Evolutionary conservation across 228 moss, liverwort and hornwort species (phyloP).

Genomic region (Sphagnum fallax): DNA sequence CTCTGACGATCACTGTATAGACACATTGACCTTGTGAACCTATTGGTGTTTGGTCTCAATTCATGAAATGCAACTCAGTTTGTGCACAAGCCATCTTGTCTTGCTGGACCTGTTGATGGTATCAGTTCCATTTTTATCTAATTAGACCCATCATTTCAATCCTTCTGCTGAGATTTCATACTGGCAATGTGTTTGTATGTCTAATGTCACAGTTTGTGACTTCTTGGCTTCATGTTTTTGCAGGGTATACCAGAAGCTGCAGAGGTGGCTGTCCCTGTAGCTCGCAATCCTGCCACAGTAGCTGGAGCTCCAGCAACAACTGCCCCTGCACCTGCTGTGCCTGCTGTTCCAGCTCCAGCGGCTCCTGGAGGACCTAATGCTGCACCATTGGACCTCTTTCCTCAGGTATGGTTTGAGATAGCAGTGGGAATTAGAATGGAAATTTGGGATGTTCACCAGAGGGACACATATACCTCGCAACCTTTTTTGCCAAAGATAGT

Average conservation of each 20-base stretch:
- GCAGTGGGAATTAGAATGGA: not conserved
- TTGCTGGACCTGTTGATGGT: too few species aligned
- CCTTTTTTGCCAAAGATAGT: too few species aligned
- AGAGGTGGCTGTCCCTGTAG: constrained; percentile 64
- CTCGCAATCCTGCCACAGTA: constrained; percentile 35
- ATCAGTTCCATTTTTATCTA: too few species aligned
- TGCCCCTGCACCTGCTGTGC: constrained; percentile 28
- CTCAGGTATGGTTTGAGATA: constrained; percentile 49
- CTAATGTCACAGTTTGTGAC: too few species aligned
- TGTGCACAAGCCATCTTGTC: too few species aligned
- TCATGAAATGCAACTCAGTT: too few species aligned
- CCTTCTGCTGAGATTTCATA: too few species aligned
- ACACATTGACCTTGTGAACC: not conserved
- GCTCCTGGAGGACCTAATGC: constrained; percentile 77
- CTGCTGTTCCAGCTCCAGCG: constrained; percentile 39
- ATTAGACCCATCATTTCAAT: too few species aligned
- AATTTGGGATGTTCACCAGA: too few species aligned
- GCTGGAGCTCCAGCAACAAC: constrained; percentile 35
- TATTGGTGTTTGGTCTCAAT: not conserved
- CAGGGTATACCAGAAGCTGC: constrained; percentile 91
- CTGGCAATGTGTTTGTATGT: too few species aligned
- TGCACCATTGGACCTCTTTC: constrained; percentile 84
- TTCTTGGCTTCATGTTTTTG: not conserved
- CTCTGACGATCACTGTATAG: not conserved
- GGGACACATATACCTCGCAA: too few species aligned